These are phyloP conservation scores for Stevia rebaudiana DNA, from an alignment of 140 eudicot species.

Conservation along the genomic window DNA sequence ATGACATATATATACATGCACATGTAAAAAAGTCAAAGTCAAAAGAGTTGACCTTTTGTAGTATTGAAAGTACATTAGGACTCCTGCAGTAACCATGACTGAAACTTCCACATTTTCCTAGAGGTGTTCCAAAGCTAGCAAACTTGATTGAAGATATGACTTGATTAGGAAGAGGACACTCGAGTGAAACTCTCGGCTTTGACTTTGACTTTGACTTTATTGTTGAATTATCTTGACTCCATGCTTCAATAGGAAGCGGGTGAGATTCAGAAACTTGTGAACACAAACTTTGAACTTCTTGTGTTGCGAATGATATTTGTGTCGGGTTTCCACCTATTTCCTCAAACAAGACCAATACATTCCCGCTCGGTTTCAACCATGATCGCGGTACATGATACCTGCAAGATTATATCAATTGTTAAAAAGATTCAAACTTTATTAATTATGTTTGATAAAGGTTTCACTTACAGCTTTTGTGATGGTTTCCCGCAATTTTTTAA, in stretches of 20 bases:
- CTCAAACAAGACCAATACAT: constrained; percentile 70
- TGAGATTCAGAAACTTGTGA: constrained; percentile 74
- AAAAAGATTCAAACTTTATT: background rate
- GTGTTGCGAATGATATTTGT: constrained; percentile 55
- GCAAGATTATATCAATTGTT: constrained; percentile 13
- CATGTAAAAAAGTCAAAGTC: background rate
- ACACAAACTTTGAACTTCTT: constrained; percentile 55
- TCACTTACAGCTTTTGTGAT: constrained; percentile 69
- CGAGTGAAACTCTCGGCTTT: constrained; percentile 49
- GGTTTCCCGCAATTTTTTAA: constrained; percentile 84
- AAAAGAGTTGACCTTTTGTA: constrained; percentile 49
- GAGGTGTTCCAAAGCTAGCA: constrained; percentile 95
- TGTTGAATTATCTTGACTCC: constrained; percentile 49
- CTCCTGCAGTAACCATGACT: constrained; percentile 81
- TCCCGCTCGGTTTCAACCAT: constrained; percentile 73
- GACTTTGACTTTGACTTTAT: constrained; percentile 38
- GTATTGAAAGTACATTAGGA: constrained; percentile 48
- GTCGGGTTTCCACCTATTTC: constrained; percentile 92
- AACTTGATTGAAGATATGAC: constrained; percentile 75
- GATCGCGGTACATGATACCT: constrained; percentile 93
- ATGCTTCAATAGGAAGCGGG: constrained; percentile 58
- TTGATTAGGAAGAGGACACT: constrained; percentile 67
- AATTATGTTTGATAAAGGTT: background rate
- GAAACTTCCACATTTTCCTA: constrained; percentile 78
- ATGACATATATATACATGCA: background rate